Conservation (phyloP, 1,139 yeast genomes). For the Scheffersomyces illinoinensis region DNA sequence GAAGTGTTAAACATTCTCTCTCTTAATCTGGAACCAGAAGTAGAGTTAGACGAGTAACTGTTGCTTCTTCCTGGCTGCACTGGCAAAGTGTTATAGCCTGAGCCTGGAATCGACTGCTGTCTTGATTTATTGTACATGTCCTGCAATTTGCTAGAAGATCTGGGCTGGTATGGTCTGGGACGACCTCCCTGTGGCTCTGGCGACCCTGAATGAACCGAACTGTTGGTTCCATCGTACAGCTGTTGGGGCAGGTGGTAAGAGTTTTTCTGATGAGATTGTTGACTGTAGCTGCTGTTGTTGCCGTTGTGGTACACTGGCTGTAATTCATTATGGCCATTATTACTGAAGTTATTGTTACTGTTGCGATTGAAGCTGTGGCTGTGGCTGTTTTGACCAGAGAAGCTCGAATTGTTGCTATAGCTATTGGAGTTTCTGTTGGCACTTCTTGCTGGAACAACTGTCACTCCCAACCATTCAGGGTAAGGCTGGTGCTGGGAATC, state of each 20-base stretch:
- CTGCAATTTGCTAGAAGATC: conserved; percentile 40
- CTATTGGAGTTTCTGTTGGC: conserved; percentile 3
- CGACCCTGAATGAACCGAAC: background rate
- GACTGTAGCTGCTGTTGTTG: conserved; percentile 23
- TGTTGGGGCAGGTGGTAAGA: conserved; percentile 11
- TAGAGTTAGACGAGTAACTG: conserved; percentile 17
- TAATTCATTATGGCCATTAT: conserved; percentile 10
- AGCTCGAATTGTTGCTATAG: conserved; percentile 7
- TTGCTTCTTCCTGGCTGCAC: conserved; percentile 25
- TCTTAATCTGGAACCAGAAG: conserved; percentile 34
- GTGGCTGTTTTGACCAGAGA: conserved; percentile 2
- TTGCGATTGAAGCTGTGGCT: conserved; percentile 5
- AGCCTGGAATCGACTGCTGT: conserved; percentile 41
- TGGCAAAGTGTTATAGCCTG: conserved; percentile 28
- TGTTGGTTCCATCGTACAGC: conserved; percentile 6
- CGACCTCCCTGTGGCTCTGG: conserved; percentile 3
- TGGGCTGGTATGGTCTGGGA: conserved; percentile 24
- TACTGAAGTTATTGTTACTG: conserved; percentile 8
- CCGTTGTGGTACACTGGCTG: conserved; percentile 32
- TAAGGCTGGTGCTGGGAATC: conserved; percentile 34
- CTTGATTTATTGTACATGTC: conserved; percentile 47
- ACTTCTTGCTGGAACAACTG: conserved; percentile 1
- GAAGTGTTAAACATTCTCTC: conserved; percentile 37
- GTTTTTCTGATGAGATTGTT: conserved; percentile 11
- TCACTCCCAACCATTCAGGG: conserved; percentile 50